These are phyloP conservation scores for Aspergillus baeticus DNA, from an alignment of 495 filamentous ascomycete species.

Conservation along the genomic window DNA sequence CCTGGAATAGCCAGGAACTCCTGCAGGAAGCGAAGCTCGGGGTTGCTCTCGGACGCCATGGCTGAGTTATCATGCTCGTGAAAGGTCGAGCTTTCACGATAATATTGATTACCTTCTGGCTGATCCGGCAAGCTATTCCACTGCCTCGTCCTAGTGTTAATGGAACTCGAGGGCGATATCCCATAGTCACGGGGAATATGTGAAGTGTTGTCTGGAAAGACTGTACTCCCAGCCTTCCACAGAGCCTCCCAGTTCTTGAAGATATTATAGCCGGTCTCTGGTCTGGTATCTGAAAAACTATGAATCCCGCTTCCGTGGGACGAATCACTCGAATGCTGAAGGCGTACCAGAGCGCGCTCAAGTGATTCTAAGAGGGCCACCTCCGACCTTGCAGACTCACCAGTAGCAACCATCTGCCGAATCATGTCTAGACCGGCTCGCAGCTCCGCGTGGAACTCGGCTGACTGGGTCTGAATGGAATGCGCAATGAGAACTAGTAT, in stretches of 20 bases:
- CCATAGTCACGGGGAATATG: too few relatives aligned
- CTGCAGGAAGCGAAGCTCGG: not conserved
- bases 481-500: conserved; percentile 35
- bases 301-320: not conserved
- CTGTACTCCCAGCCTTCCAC: conserved; percentile 4
- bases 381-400: conserved; percentile 34
- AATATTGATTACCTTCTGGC: not conserved
- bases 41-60: not conserved
- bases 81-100: not conserved
- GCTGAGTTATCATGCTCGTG: not conserved
- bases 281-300: not conserved
- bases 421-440: conserved; percentile 31
- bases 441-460: conserved; percentile 19
- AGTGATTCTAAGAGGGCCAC: conserved; percentile 33
- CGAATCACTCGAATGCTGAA: conserved; percentile 13
- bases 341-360: conserved; percentile 27
- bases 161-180: too few relatives aligned
- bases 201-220: too few relatives aligned
- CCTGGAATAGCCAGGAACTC: not conserved
- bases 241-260: conserved; percentile 30
- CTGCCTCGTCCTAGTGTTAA: too few relatives aligned
- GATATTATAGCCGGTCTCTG: conserved; percentile 22
- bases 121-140: too few relatives aligned
- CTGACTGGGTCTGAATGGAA: conserved; percentile 25
- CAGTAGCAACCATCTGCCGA: conserved; percentile 33